phyloP scores from a whole-genome alignment of 2,329 filamentous ascomycete genomes.

The Cryphonectria radicalis region DNA sequence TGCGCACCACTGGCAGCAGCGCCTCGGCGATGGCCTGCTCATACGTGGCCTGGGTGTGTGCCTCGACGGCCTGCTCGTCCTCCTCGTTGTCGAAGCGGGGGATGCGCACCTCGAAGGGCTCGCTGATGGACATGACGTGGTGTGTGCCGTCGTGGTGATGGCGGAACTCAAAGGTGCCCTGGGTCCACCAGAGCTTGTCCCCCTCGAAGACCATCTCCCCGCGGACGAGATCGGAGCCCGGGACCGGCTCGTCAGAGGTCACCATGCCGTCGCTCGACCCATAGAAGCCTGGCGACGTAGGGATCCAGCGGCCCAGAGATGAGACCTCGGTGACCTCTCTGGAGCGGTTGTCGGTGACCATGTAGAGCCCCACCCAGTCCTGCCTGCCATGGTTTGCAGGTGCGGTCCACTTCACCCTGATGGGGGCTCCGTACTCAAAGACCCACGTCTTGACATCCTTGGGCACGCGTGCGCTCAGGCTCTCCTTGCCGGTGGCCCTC shows the following conservation, averaged over 20 bases:
- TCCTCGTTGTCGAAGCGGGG: conserved; percentile 79
- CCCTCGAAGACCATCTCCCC: conserved; percentile 89
- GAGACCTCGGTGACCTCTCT: conserved; percentile 82
- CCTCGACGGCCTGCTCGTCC: conserved; percentile 50
- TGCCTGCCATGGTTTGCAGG: conserved; percentile 84
- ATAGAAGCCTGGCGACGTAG: conserved; percentile 76
- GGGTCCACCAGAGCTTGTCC: conserved; percentile 96
- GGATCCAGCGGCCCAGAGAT: conserved; percentile 87
- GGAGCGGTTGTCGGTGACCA: conserved; percentile 90
- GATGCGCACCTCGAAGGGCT: conserved; percentile 90
- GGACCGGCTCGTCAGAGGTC: conserved; percentile 64
- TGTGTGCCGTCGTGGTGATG: conserved; percentile 95
- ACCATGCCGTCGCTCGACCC: conserved; percentile 82
- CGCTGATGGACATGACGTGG: conserved; percentile 90
- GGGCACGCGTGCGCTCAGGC: conserved; percentile 68
- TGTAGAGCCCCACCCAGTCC: conserved; percentile 96
- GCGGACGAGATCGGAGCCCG: conserved; percentile 62
- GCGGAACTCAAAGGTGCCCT: conserved; percentile 94
- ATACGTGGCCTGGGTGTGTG: conserved; percentile 62
- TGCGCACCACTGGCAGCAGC: conserved; percentile 81
- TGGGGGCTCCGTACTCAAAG: conserved; percentile 88
- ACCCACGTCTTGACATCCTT: conserved; percentile 74
- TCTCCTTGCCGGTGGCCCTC: conserved; percentile 73
- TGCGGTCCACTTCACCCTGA: conserved; percentile 88
- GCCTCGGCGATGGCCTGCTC: conserved; percentile 74